Conservation (phyloP, 306 rosid species). For the Datisca glomerata region DNA sequence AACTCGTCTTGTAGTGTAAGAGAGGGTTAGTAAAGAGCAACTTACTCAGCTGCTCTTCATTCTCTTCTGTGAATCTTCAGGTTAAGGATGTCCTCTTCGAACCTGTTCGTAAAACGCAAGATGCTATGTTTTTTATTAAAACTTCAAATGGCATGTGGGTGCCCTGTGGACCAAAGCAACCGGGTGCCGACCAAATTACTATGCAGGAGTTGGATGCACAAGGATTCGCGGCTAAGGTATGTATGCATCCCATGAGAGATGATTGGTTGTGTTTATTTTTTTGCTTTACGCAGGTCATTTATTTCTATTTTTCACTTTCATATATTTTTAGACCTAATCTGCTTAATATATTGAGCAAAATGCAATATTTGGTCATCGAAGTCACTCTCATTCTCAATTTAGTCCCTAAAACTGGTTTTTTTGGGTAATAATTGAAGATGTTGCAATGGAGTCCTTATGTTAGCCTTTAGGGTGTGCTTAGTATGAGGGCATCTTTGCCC, state of each 20-base stretch:
- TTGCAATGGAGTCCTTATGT: neutral
- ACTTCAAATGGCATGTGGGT: slow-evolving; percentile 57
- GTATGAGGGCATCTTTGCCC: too few species aligned
- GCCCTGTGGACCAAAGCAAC: slow-evolving; percentile 94
- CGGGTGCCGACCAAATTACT: slow-evolving; percentile 50
- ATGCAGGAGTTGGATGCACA: slow-evolving; percentile 80
- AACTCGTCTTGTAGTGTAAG: neutral
- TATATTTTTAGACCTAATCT: too few species aligned
- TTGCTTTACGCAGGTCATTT: too few species aligned
- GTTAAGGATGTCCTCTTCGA: slow-evolving; percentile 98
- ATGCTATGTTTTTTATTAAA: slow-evolving; percentile 83
- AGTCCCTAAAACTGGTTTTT: too few species aligned
- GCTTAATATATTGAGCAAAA: too few species aligned
- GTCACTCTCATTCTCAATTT: too few species aligned
- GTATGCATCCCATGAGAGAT: too few species aligned
- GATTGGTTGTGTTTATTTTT: too few species aligned
- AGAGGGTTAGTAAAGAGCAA: neutral
- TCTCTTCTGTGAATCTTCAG: slow-evolving; percentile 26
- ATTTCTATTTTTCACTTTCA: too few species aligned
- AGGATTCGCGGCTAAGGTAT: slow-evolving; percentile 87
- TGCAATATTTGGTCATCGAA: too few species aligned
- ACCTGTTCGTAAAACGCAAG: slow-evolving; percentile 99
- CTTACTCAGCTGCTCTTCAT: neutral
- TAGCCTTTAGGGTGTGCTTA: too few species aligned
- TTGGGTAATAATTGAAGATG: neutral